Evolutionary conservation across 805 yeast species (phyloP).

Genomic region (Cyberlindnera euphorbiiphila): DNA sequence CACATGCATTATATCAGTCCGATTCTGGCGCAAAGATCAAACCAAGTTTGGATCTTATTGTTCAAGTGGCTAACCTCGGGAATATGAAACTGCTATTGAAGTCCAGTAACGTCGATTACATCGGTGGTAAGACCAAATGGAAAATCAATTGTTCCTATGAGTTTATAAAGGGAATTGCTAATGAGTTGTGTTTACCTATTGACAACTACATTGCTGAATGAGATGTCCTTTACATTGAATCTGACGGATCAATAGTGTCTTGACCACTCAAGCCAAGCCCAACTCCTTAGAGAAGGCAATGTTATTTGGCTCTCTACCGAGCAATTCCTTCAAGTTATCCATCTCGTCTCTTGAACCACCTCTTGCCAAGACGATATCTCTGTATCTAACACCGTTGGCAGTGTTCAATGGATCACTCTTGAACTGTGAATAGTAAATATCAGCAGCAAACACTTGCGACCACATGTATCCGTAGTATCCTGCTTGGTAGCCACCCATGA

Average conservation of each 20-base stretch:
- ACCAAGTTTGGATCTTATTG: constrained; percentile 34
- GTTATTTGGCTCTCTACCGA: constrained; percentile 74
- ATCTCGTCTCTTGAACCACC: constrained; percentile 74
- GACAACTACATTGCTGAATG: constrained; percentile 51
- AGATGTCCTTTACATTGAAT: background rate
- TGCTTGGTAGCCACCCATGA: constrained; percentile 78
- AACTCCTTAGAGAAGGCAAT: constrained; percentile 70
- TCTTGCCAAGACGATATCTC: constrained; percentile 62
- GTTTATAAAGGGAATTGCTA: constrained; percentile 54
- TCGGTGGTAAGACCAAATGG: constrained; percentile 74
- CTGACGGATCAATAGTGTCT: too few relatives aligned
- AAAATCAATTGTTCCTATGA: constrained; percentile 72
- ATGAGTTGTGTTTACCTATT: constrained; percentile 62
- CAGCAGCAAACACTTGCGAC: constrained; percentile 83
- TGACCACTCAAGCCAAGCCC: constrained; percentile 41
- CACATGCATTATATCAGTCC: constrained; percentile 60
- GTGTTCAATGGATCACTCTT: constrained; percentile 63
- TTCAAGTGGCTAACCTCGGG: constrained; percentile 33
- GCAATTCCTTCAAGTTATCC: constrained; percentile 57
- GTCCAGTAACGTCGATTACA: constrained; percentile 43
- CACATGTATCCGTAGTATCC: constrained; percentile 84
- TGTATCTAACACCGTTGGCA: constrained; percentile 57
- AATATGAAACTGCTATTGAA: constrained; percentile 31
- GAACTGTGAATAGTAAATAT: constrained; percentile 71
- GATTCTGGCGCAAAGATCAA: constrained; percentile 31